Conservation (phyloP, 2,329 filamentous ascomycete genomes). For the Pseudogymnoascus sp. region DNA sequence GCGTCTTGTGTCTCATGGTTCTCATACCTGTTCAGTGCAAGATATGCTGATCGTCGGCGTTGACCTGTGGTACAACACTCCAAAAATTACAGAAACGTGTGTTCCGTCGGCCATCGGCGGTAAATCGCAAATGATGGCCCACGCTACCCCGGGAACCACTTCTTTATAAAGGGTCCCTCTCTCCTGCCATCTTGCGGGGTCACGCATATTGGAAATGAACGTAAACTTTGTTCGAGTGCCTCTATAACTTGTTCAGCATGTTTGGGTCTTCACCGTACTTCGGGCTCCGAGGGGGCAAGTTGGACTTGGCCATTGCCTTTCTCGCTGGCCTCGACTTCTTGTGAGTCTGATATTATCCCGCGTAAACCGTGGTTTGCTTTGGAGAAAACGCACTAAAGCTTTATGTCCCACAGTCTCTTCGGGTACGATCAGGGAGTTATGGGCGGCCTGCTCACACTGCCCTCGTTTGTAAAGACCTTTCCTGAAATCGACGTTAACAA, state of each 20-base stretch:
- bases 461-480: conserved; percentile 49
- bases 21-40: background rate
- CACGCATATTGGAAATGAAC: background rate
- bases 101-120: background rate
- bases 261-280: conserved; percentile 40
- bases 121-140: background rate
- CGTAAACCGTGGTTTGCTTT: conserved; percentile 42
- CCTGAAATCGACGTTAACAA: conserved; percentile 42
- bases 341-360: conserved; percentile 32
- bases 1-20: background rate
- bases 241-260: conserved; percentile 14
- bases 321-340: conserved; percentile 68
- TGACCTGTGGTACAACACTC: background rate
- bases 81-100: background rate
- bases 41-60: background rate
- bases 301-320: conserved; percentile 63
- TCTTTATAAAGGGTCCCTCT: background rate
- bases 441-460: conserved; percentile 63
- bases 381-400: conserved; percentile 16
- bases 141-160: background rate
- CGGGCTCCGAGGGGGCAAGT: conserved; percentile 56
- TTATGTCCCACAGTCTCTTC: conserved; percentile 31
- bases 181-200: background rate
- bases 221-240: background rate
- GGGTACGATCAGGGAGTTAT: conserved; percentile 67